Conservation (phyloP, 2,329 filamentous ascomycete species). For the Epichloe typhina region DNA sequence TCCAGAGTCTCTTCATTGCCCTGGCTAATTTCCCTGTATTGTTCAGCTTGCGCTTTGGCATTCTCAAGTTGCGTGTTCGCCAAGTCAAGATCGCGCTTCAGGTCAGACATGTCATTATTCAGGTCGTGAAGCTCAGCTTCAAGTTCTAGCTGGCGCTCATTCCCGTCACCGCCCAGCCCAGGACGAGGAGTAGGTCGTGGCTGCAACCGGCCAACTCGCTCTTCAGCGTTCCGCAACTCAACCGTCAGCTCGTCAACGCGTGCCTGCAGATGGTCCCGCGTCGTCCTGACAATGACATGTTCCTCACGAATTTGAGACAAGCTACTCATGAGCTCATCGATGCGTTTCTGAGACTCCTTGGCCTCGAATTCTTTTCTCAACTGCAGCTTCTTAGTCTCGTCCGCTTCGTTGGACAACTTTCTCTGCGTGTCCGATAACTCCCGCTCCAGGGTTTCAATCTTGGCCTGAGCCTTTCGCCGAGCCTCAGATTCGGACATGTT, state of each 20-base stretch:
- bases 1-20: constrained; percentile 76
- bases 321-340: constrained; percentile 78
- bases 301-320: constrained; percentile 76
- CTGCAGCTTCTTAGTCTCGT: constrained; percentile 71
- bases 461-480: constrained; percentile 64
- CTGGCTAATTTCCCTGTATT: constrained; percentile 81
- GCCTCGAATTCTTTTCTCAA: constrained; percentile 83
- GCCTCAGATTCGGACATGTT: constrained; percentile 73
- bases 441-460: constrained; percentile 64
- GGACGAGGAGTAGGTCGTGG: constrained; percentile 59
- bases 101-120: constrained; percentile 67
- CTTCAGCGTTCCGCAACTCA: constrained; percentile 79
- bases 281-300: constrained; percentile 73
- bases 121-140: constrained; percentile 65
- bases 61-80: constrained; percentile 69
- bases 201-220: constrained; percentile 69
- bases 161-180: constrained; percentile 27
- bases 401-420: constrained; percentile 68
- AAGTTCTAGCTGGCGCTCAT: constrained; percentile 33
- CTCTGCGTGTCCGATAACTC: constrained; percentile 70
- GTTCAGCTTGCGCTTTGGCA: constrained; percentile 67
- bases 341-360: constrained; percentile 76
- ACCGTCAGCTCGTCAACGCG: constrained; percentile 81
- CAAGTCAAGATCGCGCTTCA: constrained; percentile 78
- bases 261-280: constrained; percentile 75